A percentile compares a stretch with the other conserved stretches of the same genome.
Evolutionary conservation across 2,329 filamentous ascomycete genomes (phyloP).

Genomic region (Orbilia blumenaviensis): DNA sequence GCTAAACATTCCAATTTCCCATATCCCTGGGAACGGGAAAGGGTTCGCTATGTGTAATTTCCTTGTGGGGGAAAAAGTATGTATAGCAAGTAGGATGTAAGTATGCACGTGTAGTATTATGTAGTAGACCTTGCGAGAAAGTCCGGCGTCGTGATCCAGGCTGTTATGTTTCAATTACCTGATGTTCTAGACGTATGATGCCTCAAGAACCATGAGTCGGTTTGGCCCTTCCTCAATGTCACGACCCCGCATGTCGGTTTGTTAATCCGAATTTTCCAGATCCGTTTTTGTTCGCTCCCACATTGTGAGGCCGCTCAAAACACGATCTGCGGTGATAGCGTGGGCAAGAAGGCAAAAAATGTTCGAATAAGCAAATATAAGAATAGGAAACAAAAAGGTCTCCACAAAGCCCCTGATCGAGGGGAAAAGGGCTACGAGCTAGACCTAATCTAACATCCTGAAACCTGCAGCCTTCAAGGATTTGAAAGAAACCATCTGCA

Average conservation of each 20-base stretch:
- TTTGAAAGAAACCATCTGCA: slow-evolving; percentile 46
- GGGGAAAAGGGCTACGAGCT: slow-evolving; percentile 33
- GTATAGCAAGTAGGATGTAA: too few species aligned
- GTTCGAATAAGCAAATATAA: slow-evolving; percentile 14
- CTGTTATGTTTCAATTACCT: slow-evolving; percentile 27
- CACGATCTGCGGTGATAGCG: slow-evolving; percentile 7
- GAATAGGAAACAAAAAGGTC: slow-evolving; percentile 42
- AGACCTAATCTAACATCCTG: slow-evolving; percentile 45
- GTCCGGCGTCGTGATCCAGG: too few species aligned
- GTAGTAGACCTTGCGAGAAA: too few species aligned
- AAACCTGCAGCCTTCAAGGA: slow-evolving; percentile 53
- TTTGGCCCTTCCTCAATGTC: slow-evolving; percentile 12
- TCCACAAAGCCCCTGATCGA: slow-evolving; percentile 53
- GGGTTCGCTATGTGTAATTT: slow-evolving; percentile 34
- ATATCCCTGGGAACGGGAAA: slow-evolving; percentile 51
- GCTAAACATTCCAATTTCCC: slow-evolving; percentile 45
- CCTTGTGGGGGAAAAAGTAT: background rate
- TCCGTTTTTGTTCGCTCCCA: slow-evolving; percentile 1
- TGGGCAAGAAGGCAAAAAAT: background rate
- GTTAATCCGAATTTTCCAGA: slow-evolving; percentile 45
- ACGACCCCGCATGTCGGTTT: slow-evolving; percentile 36
- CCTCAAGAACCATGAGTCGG: slow-evolving; percentile 13
- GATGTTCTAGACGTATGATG: slow-evolving; percentile 23
- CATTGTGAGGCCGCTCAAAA: background rate
- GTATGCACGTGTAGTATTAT: too few species aligned